Percentiles rank a stretch among this genome's conserved stretches.
Conservation (phyloP, 371 early-diverging fungal species). For the Mortierella sp. region DNA sequence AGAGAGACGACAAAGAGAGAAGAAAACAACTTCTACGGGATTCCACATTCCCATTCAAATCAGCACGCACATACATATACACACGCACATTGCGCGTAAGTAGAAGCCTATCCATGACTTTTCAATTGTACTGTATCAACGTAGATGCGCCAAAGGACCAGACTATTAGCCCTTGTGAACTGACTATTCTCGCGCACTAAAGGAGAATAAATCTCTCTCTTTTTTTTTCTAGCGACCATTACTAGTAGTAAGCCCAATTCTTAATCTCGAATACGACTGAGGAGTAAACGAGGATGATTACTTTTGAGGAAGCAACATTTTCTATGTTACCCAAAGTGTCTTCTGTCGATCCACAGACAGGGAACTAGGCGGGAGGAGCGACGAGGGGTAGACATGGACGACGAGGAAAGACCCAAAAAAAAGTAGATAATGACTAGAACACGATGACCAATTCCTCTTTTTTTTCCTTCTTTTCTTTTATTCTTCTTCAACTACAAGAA, state of each 20-base stretch:
- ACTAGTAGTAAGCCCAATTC: constrained; percentile 14
- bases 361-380: constrained; percentile 1
- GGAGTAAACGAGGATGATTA: neutral
- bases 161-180: neutral
- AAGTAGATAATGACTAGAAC: constrained; percentile 5
- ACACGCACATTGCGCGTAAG: neutral
- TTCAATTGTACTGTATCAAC: neutral
- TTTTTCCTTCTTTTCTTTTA: neutral
- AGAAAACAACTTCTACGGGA: neutral
- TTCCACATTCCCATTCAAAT: constrained; percentile 23
- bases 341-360: neutral
- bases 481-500: constrained; percentile 5
- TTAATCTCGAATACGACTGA: constrained; percentile 43
- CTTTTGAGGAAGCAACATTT: neutral
- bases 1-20: neutral
- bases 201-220: neutral
- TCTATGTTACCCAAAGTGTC: too few relatives aligned
- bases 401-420: neutral
- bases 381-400: neutral
- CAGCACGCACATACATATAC: neutral
- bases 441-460: neutral
- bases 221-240: neutral
- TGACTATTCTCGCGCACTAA: neutral
- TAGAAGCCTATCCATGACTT: neutral
- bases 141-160: neutral